Evolutionary conservation across 495 filamentous ascomycete genomes (phyloP), one percentile per base, ranked within the genome.

Genomic region (Aspergillus incahuasiensis): DNA sequence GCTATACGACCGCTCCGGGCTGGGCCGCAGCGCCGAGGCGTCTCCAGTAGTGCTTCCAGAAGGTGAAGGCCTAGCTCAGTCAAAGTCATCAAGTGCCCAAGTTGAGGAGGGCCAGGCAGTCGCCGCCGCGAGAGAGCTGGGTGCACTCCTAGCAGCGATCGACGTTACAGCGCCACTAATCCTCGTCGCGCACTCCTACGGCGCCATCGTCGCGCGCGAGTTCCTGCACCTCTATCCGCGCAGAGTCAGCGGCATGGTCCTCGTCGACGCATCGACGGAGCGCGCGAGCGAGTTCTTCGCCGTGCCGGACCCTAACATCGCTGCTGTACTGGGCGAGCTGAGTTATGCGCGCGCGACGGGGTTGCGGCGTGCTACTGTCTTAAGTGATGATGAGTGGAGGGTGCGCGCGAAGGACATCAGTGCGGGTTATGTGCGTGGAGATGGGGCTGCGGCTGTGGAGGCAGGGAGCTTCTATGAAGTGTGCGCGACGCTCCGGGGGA

Each of bases 111-210:
- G 39, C 5, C 39, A 16, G 9, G 43, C 43, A 3, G 38, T 35
- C 5, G 5, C 19, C 1, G 48, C 67, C 8, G 74, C 71, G 8
- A 42, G 62, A 32, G 70, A 75, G 25, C 57, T 79, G 8, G 65
- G 66, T 47, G 43, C 32, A 12, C 62, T 78, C 20, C 66, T 75
- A 4, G 3, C 11, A 48, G 48, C 30, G 18, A 59, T 48, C 19
- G 24, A 49, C n/a, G 13, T 54, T 63, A 3, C 41, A 6, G 1
- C 67, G 61, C 79, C 76, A 3, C 68, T 76, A 39, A 28, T 80
- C 6, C 65, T 82, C 2, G 68, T 77, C 7, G 78, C 66, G 11
- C 79, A 82, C 58, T 80, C 76, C 21, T 82, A 79, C 43, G 79
- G 79, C 12, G 79, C 71, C 5, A 72, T 78, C 35, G 65, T 82